These are phyloP conservation scores for Colletotrichum tofieldiae DNA, from an alignment of 2,329 filamentous ascomycete species.

Conservation along the genomic window DNA sequence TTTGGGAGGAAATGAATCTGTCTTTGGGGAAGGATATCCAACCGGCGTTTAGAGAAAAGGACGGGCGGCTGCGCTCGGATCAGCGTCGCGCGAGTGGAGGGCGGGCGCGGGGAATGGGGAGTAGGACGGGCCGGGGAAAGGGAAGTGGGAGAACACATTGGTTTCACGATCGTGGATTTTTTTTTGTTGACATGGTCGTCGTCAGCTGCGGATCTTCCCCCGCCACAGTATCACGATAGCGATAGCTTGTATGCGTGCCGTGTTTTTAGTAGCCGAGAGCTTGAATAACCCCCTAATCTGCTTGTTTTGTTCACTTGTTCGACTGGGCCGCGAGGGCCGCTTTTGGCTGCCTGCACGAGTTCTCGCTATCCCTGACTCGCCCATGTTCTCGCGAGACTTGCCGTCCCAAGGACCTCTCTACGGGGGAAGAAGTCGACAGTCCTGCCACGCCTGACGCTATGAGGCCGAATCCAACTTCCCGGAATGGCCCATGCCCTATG, in stretches of 20 bases:
- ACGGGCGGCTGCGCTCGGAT: not conserved
- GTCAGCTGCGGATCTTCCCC: not conserved
- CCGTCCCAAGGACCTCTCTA: not conserved
- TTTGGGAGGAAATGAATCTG: not conserved
- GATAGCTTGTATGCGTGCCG: not conserved
- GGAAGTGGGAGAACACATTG: not conserved
- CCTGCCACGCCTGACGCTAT: not conserved
- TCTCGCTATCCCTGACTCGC: not conserved
- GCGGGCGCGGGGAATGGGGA: not conserved
- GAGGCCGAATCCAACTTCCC: not conserved
- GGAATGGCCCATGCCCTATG: not conserved
- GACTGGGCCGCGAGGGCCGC: not conserved
- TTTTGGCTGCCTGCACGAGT: not conserved
- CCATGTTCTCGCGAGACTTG: not conserved
- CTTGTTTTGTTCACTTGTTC: not conserved
- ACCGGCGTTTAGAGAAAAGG: conserved; percentile 1
- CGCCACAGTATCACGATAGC: conserved; percentile 4
- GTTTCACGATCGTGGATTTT: not conserved
- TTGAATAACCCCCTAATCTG: not conserved
- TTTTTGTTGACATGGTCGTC: not conserved
- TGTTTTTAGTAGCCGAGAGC: not conserved
- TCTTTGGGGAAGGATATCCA: conserved; percentile 3
- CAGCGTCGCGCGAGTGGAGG: not conserved
- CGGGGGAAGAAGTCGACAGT: not conserved
- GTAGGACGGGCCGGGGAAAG: not conserved